phyloP scores from a whole-genome alignment of 495 filamentous ascomycete species.

The Neurospora discreta region DNA sequence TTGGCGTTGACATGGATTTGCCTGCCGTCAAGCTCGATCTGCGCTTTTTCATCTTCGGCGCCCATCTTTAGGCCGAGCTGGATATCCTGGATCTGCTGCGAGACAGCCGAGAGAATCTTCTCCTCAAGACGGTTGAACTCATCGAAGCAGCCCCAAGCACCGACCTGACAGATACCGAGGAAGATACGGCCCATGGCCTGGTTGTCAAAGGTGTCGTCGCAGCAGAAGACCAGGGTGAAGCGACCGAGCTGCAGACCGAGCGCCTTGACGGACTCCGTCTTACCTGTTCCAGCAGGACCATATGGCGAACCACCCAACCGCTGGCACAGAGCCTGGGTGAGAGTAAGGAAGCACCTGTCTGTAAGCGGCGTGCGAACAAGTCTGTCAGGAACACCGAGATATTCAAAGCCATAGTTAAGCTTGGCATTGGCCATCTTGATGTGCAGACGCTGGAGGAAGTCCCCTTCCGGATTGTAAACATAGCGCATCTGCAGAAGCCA shows the following conservation, averaged over 20 bases:
- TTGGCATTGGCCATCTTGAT: slow-evolving; percentile 96
- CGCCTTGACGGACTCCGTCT: slow-evolving; percentile 97
- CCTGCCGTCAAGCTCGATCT: slow-evolving; percentile 89
- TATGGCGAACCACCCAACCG: slow-evolving; percentile 94
- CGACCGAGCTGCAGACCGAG: slow-evolving; percentile 91
- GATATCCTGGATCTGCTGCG: slow-evolving; percentile 98
- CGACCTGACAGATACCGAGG: slow-evolving; percentile 97
- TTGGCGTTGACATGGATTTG: slow-evolving; percentile 78
- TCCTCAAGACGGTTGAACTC: slow-evolving; percentile 99
- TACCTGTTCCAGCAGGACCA: slow-evolving; percentile 96
- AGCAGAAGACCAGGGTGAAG: slow-evolving; percentile 97
- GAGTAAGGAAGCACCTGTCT: slow-evolving; percentile 93
- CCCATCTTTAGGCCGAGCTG: slow-evolving; percentile 84
- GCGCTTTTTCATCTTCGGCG: slow-evolving; percentile 61
- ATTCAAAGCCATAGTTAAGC: slow-evolving; percentile 94
- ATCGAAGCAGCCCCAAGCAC: slow-evolving; percentile 98
- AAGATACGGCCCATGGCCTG: slow-evolving; percentile 99
- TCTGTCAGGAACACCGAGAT: slow-evolving; percentile 88
- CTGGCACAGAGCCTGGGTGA: slow-evolving; percentile 92
- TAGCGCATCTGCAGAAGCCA: slow-evolving; percentile 99
- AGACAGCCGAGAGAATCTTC: slow-evolving; percentile 92
- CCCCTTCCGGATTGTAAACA: slow-evolving; percentile 69
- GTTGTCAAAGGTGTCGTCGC: slow-evolving; percentile 98
- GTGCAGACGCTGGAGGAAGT: slow-evolving; percentile 71
- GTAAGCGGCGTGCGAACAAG: slow-evolving; percentile 94